A percentile compares a stretch with the other conserved stretches of the same genome.
phyloP scores from a whole-genome alignment of 2,329 filamentous ascomycete species.

The Cercospora beticola region DNA sequence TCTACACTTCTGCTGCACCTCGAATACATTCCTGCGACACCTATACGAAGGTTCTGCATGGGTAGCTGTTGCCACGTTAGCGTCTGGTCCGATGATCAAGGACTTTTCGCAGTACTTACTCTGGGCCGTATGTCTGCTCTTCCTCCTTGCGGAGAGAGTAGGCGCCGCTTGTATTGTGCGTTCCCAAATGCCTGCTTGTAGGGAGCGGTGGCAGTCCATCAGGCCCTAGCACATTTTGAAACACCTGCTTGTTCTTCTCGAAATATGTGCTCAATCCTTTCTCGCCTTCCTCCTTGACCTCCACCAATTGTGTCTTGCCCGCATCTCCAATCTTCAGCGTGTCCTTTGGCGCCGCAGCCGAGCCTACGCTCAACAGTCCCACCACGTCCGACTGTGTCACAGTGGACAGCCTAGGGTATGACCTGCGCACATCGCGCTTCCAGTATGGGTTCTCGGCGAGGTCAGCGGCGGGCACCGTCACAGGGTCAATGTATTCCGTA shows the following conservation, averaged over 20 bases:
- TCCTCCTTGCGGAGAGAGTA: constrained; percentile 70
- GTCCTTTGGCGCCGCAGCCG: constrained; percentile 73
- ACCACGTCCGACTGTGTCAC: constrained; percentile 84
- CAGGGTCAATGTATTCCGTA: constrained; percentile 72
- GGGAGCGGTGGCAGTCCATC: constrained; percentile 86
- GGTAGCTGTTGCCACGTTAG: constrained; percentile 40
- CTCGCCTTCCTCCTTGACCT: constrained; percentile 71
- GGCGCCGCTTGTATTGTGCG: constrained; percentile 52
- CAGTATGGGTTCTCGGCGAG: constrained; percentile 93
- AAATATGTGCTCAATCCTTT: constrained; percentile 72
- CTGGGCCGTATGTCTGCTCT: constrained; percentile 64
- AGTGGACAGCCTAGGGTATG: constrained; percentile 76
- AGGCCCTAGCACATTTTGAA: constrained; percentile 64
- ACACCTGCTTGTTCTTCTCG: constrained; percentile 59
- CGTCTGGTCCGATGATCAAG: background rate
- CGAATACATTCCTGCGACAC: background rate
- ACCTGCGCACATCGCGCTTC: constrained; percentile 85
- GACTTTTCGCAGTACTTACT: constrained; percentile 36
- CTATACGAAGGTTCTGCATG: constrained; percentile 47
- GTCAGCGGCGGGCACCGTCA: constrained; percentile 79
- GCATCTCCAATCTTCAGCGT: constrained; percentile 70
- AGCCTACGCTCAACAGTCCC: constrained; percentile 80
- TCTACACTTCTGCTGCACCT: background rate
- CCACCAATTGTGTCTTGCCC: constrained; percentile 71
- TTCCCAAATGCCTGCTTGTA: constrained; percentile 58